Percentiles rank a stretch among this genome's conserved stretches.
Conservation (phyloP, 257 asterid genomes). For the Paulownia fortunei region DNA sequence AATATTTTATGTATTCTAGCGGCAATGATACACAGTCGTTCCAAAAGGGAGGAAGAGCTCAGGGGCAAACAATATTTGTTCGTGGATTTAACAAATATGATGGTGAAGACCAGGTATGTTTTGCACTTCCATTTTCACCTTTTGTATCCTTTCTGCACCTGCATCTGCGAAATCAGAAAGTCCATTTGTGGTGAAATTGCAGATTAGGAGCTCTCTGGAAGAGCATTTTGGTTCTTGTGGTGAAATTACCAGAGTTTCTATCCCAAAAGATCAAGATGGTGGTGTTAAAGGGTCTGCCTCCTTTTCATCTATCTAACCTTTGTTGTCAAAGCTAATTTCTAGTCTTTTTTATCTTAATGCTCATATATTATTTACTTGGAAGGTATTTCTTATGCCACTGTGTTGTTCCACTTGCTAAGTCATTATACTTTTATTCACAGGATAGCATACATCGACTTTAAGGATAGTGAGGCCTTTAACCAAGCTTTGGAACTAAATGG, state of each 20-base stretch:
- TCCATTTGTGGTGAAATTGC: no score
- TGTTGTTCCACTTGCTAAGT: not conserved
- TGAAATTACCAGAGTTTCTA: slow-evolving; percentile 60
- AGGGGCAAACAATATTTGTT: slow-evolving; percentile 60
- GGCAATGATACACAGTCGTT: slow-evolving; percentile 48
- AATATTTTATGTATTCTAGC: slow-evolving; percentile 32
- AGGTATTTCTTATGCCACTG: not conserved
- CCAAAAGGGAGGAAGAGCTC: slow-evolving; percentile 52
- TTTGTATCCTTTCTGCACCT: not conserved
- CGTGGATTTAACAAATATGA: slow-evolving; percentile 64
- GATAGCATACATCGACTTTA: slow-evolving; percentile 70
- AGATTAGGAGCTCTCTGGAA: slow-evolving; percentile 68
- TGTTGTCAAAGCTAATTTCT: no score
- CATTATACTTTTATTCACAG: slow-evolving; percentile 38
- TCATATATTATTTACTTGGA: not conserved
- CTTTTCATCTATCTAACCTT: no score
- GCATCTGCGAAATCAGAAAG: no score
- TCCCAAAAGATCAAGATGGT: slow-evolving; percentile 70
- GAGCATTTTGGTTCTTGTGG: slow-evolving; percentile 82
- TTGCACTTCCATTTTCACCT: not conserved
- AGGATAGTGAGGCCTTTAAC: slow-evolving; percentile 45
- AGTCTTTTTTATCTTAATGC: no score
- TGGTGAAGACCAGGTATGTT: slow-evolving; percentile 60
- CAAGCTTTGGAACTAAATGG: slow-evolving; percentile 66
- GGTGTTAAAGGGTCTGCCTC: slow-evolving; percentile 63